Base-by-base conservation (phyloP, 768 basidiomycete genomes). In the Phaffia tasmanica region DNA sequence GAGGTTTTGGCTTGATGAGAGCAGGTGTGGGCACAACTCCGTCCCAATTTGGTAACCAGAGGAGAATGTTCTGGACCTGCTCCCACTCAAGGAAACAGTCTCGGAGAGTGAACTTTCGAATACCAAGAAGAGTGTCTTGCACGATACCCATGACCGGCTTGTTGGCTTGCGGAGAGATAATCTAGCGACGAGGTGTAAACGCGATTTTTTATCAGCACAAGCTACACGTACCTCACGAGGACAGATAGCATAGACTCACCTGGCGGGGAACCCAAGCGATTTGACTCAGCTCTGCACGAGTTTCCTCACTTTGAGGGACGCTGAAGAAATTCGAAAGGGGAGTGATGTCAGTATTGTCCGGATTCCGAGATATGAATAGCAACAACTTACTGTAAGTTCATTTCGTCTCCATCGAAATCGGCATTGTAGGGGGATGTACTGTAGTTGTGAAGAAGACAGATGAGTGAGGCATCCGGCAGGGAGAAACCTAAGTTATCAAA, bases 121-220 rank as follows among this genome's bases (percentile, higher is more conserved):
- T 86, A 73, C 95, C 95, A 74, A 92, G 95, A 0, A 99, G 85
- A 0, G 95, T 98, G 74, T 99, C 95, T 76, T 99, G 95, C 35
- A 99, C 94, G 72, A 99, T 98, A 68, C 91, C 95, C 94, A 99
- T 99, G 72, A 97, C 93, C 21, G 94, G 94, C 78, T 97, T 97
- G 80, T 98, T 99, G 60, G 94, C 94, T 81, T 99, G 95, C 0
- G 95, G 95, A 8, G 94, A 98, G 70, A 99, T 91, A 73, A 99
- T 99, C 90, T 99, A 59, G 56, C 23, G 49, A 63, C 48, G 48
- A 29, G 27, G 56, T 27, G 64, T 50, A 21, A 16, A 53, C 35
- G 35, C 27, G n/a, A 59, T 25, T 56, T 27, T 18, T 58, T 59
- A 21, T 62, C 60, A 47, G 30, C 49, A 51, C 9, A n/a, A 56